Percentiles rank a stretch among this genome's conserved stretches.
Conservation (phyloP, 371 early-diverging fungal genomes). For the Chytridium lagenaria region DNA sequence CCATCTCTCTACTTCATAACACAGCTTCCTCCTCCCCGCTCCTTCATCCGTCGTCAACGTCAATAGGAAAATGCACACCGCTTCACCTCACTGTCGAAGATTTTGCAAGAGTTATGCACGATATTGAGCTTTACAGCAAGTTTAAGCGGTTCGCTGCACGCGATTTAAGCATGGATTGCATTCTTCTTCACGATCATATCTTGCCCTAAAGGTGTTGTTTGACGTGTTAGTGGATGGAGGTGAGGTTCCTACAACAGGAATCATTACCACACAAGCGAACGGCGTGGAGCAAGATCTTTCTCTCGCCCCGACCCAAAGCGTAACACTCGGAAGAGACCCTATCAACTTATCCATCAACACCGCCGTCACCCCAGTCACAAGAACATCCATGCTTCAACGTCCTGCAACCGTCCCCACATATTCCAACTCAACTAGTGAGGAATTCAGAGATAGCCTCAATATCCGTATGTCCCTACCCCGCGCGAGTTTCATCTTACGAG, state of each 20-base stretch:
- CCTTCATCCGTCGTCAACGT: no score
- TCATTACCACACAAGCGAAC: not conserved
- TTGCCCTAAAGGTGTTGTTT: not conserved
- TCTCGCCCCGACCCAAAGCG: not conserved
- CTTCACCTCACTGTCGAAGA: not conserved
- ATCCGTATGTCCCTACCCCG: not conserved
- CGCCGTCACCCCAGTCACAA: no score
- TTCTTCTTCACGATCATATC: conserved; percentile 4
- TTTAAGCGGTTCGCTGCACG: conserved; percentile 1
- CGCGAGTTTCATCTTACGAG: no score
- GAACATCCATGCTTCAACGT: not conserved
- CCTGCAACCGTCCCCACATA: not conserved
- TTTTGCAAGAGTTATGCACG: not conserved
- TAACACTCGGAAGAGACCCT: not conserved
- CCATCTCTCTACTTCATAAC: not conserved
- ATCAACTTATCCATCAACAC: no score
- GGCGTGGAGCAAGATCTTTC: not conserved
- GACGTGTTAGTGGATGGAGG: not conserved
- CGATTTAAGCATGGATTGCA: not conserved
- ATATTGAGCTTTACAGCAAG: not conserved
- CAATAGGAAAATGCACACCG: not conserved
- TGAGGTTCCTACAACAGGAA: not conserved
- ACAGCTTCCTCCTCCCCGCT: not conserved
- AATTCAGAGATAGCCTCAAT: no score
- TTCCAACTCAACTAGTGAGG: not conserved